Percentiles rank a stretch among this genome's conserved stretches.
Conservation (phyloP, 345 rosid genomes). For the Lumnitzera racemosa region DNA sequence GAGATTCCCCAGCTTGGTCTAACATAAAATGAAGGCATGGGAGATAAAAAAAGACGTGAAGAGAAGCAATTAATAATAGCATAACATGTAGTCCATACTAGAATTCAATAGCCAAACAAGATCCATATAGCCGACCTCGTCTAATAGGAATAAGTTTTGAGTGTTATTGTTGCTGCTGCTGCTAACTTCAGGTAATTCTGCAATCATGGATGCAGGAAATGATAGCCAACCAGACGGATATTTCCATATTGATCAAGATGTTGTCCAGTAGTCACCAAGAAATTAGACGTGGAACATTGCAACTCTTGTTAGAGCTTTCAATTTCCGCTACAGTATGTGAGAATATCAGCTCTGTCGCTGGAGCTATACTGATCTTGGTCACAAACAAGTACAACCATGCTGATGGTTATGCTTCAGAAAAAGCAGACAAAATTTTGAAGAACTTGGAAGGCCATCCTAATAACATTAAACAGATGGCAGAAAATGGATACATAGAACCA, state of each 20-base stretch:
- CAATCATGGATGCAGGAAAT: slow-evolving; percentile 43
- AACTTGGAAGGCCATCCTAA: slow-evolving; percentile 47
- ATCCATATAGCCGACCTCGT: no score
- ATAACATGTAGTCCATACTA: no score
- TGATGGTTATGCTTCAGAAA: slow-evolving; percentile 50
- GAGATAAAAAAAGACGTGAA: no score
- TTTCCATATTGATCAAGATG: slow-evolving; percentile 42
- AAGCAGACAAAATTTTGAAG: slow-evolving; percentile 50
- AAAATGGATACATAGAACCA: slow-evolving; percentile 74
- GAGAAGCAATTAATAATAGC: no score
- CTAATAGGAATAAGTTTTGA: no score
- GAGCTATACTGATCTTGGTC: slow-evolving; percentile 73
- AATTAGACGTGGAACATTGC: slow-evolving; percentile 44
- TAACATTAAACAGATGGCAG: slow-evolving; percentile 84
- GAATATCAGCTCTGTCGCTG: slow-evolving; percentile 52
- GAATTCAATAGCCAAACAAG: no score
- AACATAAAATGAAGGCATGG: no score
- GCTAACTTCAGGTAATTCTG: neutral
- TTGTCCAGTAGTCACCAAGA: slow-evolving; percentile 60
- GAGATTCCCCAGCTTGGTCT: no score
- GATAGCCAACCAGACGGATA: slow-evolving; percentile 36
- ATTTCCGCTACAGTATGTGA: slow-evolving; percentile 33
- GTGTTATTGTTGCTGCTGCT: no score
- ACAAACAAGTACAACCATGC: slow-evolving; percentile 43
- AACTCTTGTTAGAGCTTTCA: slow-evolving; percentile 65